Evolutionary conservation across 1,284 basidiomycete species (phyloP), one percentile per base, ranked within the genome.

Genomic region (Coriolopsis trogii): DNA sequence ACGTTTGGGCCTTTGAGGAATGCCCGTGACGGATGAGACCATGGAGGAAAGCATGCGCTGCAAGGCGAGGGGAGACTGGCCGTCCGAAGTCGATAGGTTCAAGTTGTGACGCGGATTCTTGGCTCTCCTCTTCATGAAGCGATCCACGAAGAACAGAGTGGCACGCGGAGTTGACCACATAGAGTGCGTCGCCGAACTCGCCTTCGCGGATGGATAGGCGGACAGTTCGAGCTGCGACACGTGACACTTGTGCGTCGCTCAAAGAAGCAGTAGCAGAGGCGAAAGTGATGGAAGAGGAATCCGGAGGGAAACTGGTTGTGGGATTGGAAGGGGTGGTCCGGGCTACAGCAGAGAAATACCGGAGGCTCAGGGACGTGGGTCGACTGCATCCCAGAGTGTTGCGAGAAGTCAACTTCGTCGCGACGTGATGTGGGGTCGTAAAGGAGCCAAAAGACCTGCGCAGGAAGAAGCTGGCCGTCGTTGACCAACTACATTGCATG

Each of bases 1-100:
- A 73, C 20, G 66, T 63, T 20, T 75, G 73, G 0, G 84, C 86
- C 45, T 79, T 75, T 49, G 73, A 67, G 2, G 67, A 51, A 46
- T 76, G 66, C 0, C 82, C 79, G 6, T 70, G 58, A 40, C 84
- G 81, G 13, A 89, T 59, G 30, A 89, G 73, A 28, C 75, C 75
- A 49, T 91, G 88, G 10, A 91, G 59, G 33, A 91, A 72, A 20
- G 75, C 70, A 57, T 91, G 87, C 0, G 80, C 75, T 15, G 82
- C 69, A 3, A 89, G 71, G 18, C 80, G 80, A 3, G 80, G 76
- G 13, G 85, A 79, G 12, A 87, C 67, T 1, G 73, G 66, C 30
- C 67, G 67, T 36, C 74, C 73, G 56, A 85, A 83, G 16, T 76
- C 67, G 33, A 84, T 74, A 4, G 77, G 74, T 12, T 68, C 55